These are phyloP conservation scores for Chaetomium strumarium DNA, from an alignment of 2,329 filamentous ascomycete species.

Conservation along the genomic window DNA sequence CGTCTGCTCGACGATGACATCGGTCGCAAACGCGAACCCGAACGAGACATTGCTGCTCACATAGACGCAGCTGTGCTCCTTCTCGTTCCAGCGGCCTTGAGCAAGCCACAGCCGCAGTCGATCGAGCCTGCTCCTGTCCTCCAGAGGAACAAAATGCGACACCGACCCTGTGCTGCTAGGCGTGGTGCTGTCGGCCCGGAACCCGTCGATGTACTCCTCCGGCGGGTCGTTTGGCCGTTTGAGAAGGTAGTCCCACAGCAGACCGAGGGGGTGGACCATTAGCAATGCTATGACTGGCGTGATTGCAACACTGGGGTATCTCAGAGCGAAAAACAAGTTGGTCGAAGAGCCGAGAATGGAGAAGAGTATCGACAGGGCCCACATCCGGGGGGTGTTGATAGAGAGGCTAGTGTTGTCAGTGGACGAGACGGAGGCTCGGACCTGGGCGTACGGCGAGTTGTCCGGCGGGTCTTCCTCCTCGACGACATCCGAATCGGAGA, in stretches of 20 bases:
- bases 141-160: slow-evolving; percentile 15
- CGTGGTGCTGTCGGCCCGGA: slow-evolving; percentile 23
- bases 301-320: slow-evolving; percentile 86
- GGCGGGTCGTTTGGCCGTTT: slow-evolving; percentile 55
- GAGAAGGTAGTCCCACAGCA: slow-evolving; percentile 68
- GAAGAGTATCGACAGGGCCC: slow-evolving; percentile 73
- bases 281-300: slow-evolving; percentile 83
- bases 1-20: slow-evolving; percentile 85
- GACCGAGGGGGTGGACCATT: slow-evolving; percentile 76
- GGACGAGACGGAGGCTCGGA: slow-evolving; percentile 71
- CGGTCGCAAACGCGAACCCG: slow-evolving; percentile 82
- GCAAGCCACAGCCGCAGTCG: slow-evolving; percentile 66
- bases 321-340: slow-evolving; percentile 81
- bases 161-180: slow-evolving; percentile 17
- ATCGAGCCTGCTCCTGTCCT: slow-evolving; percentile 30
- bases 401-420: slow-evolving; percentile 72
- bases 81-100: slow-evolving; percentile 80
- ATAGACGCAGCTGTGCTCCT: slow-evolving; percentile 83
- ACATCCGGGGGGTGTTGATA: slow-evolving; percentile 85
- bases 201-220: slow-evolving; percentile 42
- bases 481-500: slow-evolving; percentile 33
- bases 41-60: slow-evolving; percentile 88
- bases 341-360: slow-evolving; percentile 75
- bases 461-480: slow-evolving; percentile 52
- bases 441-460: slow-evolving; percentile 71